Conservation (phyloP, 192 early-diverging fungal genomes). For the Geranomyces variabilis region DNA sequence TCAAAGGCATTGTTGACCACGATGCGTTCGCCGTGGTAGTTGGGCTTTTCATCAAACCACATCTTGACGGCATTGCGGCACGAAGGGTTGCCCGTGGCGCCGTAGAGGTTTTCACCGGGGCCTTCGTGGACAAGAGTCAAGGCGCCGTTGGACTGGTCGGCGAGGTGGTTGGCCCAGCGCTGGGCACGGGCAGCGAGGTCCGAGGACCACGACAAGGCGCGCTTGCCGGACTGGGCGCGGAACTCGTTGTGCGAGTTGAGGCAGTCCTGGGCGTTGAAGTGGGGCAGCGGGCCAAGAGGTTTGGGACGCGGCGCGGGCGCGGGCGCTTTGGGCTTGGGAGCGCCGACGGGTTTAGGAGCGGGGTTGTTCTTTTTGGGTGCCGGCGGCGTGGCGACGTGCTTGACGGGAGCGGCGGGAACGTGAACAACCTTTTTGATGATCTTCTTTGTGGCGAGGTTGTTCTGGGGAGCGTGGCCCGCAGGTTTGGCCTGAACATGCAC, state of each 20-base stretch:
- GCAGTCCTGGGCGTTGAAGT: constrained; percentile 3
- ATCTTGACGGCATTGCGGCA: constrained; percentile 7
- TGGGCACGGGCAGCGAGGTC: not conserved
- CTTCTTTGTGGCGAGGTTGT: no score
- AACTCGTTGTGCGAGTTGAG: constrained; percentile 27
- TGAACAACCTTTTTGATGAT: not conserved
- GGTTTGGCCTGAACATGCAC: no score
- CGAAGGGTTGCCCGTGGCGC: not conserved
- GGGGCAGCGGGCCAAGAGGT: no score
- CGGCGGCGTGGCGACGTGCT: not conserved
- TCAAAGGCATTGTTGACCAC: not conserved
- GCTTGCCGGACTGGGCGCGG: constrained; percentile 19
- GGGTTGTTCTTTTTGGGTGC: no score
- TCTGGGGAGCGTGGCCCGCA: no score
- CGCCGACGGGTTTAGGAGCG: no score
- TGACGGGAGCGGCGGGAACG: not conserved
- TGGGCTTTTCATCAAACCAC: constrained; percentile 19
- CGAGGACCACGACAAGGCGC: constrained; percentile 4
- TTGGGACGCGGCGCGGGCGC: not conserved
- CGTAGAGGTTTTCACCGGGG: constrained; percentile 24
- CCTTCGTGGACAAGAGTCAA: constrained; percentile 1
- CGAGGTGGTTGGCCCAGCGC: constrained; percentile 12
- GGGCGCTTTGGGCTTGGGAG: constrained; percentile 7
- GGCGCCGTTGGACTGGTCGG: not conserved
- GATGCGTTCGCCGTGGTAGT: constrained; percentile 9